Evolutionary conservation across 352 stramenopile genomes (phyloP).

Genomic region (Globisporangium echinulatum): DNA sequence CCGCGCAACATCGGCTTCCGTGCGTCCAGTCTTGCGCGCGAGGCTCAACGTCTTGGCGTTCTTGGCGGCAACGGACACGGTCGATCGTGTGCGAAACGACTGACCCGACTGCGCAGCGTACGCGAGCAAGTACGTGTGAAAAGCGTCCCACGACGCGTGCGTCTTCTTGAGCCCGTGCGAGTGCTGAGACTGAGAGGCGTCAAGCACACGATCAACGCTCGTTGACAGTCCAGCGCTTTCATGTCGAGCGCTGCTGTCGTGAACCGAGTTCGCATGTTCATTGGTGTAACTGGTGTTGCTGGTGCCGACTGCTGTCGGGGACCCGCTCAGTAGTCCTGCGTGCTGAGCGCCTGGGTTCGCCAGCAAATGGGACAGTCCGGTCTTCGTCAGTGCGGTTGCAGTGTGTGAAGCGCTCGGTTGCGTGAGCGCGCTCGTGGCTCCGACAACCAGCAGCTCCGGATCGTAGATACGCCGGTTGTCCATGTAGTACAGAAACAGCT

Average conservation of each 20-base stretch:
- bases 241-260: slow-evolving; percentile 2
- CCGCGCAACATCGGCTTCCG: slow-evolving; percentile 11
- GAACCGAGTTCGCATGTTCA: not conserved
- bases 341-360: not conserved
- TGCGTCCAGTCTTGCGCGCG: slow-evolving; percentile 31
- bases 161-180: slow-evolving; percentile 32
- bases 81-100: slow-evolving; percentile 71
- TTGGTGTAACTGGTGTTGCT: not conserved
- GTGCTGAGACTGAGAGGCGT: too few species aligned
- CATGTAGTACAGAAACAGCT: slow-evolving; percentile 69
- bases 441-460: slow-evolving; percentile 43
- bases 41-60: slow-evolving; percentile 49
- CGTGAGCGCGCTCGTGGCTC: not conserved
- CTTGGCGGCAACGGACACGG: slow-evolving; percentile 46
- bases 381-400: not conserved
- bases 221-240: too few species aligned
- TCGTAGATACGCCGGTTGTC: slow-evolving; percentile 79
- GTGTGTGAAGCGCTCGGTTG: not conserved
- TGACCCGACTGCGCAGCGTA: slow-evolving; percentile 58
- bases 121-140: slow-evolving; percentile 45
- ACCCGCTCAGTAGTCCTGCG: not conserved
- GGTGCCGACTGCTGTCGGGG: too few species aligned
- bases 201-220: too few species aligned
- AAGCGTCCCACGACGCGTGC: slow-evolving; percentile 52
- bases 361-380: slow-evolving; percentile 11